Conservation (phyloP, 2,329 filamentous ascomycete species). For the Xylariaceae sp. region DNA sequence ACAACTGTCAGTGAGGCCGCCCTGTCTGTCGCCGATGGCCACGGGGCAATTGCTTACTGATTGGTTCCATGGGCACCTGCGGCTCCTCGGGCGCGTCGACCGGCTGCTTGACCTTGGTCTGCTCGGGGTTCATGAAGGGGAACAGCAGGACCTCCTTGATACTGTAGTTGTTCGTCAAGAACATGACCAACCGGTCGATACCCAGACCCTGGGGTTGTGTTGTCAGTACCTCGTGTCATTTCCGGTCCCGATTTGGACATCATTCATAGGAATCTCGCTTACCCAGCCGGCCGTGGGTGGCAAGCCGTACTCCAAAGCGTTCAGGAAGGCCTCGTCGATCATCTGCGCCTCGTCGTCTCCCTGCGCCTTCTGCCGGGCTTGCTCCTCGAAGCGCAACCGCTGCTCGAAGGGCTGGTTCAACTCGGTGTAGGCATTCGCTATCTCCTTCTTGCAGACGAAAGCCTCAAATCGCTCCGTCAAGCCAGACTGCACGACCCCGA, state of each 20-base stretch:
- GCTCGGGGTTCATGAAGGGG: constrained; percentile 78
- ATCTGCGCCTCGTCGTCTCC: constrained; percentile 96
- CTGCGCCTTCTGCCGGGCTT: constrained; percentile 89
- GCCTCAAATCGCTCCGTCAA: constrained; percentile 96
- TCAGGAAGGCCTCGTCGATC: constrained; percentile 91
- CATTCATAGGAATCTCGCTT: no score
- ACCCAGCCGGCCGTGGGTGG: constrained; percentile 94
- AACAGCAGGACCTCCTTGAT: constrained; percentile 96
- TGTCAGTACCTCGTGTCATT: no score
- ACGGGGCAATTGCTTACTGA: constrained; percentile 13
- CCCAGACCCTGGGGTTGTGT: no score
- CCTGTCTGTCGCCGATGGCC: no score
- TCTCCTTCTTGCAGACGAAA: constrained; percentile 96
- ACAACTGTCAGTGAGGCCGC: no score
- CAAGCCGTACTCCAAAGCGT: constrained; percentile 79
- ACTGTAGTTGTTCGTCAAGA: constrained; percentile 86
- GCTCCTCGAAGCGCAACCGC: constrained; percentile 85
- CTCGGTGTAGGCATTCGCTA: constrained; percentile 86
- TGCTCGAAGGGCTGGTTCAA: constrained; percentile 97
- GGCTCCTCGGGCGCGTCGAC: constrained; percentile 9
- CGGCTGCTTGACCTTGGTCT: constrained; percentile 11
- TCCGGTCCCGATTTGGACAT: no score
- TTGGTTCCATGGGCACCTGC: constrained; percentile 13
- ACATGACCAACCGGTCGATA: constrained; percentile 77
- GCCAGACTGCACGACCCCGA: no score